These are phyloP conservation scores for Ajuga reptans DNA, from an alignment of 305 asterid genomes.

Conservation along the genomic window DNA sequence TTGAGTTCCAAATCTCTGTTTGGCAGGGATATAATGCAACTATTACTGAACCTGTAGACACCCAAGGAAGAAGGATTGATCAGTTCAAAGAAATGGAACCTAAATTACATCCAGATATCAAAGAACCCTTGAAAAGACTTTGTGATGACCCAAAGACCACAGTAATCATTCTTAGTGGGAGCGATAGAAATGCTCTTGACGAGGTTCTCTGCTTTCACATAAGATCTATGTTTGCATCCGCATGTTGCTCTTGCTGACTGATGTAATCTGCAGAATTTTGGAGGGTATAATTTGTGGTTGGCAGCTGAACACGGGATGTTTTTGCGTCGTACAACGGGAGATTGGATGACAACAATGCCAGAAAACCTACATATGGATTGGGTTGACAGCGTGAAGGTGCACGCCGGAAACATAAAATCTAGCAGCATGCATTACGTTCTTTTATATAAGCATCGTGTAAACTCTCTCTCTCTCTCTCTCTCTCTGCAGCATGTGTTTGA, in stretches of 20 bases:
- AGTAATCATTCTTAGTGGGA: conserved; percentile 72
- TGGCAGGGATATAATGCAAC: conserved; percentile 76
- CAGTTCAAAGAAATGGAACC: conserved; percentile 87
- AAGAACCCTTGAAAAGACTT: conserved; percentile 48
- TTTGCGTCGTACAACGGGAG: conserved; percentile 54
- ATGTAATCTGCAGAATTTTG: conserved; percentile 56
- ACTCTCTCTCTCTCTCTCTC: not conserved
- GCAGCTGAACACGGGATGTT: conserved; percentile 97
- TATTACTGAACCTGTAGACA: conserved; percentile 64
- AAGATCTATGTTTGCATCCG: conserved; percentile 21
- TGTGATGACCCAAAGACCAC: conserved; percentile 75
- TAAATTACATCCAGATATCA: conserved; percentile 58
- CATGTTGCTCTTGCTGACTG: conserved; percentile 24
- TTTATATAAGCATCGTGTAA: conserved; percentile 3
- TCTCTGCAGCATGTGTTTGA: conserved; percentile 75
- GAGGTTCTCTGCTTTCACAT: conserved; percentile 43
- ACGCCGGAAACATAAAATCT: not conserved
- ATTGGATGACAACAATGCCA: conserved; percentile 96
- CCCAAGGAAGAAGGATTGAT: conserved; percentile 72
- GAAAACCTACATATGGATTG: conserved; percentile 88
- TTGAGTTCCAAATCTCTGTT: not conserved
- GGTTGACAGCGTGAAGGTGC: conserved; percentile 87
- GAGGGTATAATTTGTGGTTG: conserved; percentile 74
- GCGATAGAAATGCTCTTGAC: conserved; percentile 64
- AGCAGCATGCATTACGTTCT: not conserved